Conservation (phyloP, 1,139 yeast species). For the Debaryomyces sp. region DNA sequence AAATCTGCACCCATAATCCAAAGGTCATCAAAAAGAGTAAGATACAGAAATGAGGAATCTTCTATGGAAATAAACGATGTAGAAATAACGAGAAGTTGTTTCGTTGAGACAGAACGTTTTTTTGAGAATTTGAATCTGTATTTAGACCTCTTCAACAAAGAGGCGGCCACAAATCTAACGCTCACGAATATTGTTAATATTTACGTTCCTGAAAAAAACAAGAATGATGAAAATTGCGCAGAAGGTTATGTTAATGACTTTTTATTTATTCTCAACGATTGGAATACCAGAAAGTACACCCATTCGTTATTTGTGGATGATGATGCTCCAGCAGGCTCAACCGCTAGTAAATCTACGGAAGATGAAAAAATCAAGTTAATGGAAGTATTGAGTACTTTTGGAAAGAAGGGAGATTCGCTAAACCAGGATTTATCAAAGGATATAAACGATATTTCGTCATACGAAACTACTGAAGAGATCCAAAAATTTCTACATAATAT, state of each 20-base stretch:
- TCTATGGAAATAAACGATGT: slow-evolving; percentile 21
- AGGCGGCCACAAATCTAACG: neutral
- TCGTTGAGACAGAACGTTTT: slow-evolving; percentile 28
- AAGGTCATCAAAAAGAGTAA: slow-evolving; percentile 44
- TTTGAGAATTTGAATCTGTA: slow-evolving; percentile 22
- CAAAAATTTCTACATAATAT: slow-evolving; percentile 30
- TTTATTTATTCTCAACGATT: slow-evolving; percentile 24
- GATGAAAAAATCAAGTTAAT: slow-evolving; percentile 38
- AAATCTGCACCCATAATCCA: slow-evolving; percentile 18
- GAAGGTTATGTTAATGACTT: slow-evolving; percentile 28
- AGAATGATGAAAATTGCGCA: neutral
- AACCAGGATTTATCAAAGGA: slow-evolving; percentile 15
- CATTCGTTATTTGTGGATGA: slow-evolving; percentile 18
- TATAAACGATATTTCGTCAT: slow-evolving; percentile 13
- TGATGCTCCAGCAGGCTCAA: slow-evolving; percentile 7
- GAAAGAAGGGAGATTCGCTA: slow-evolving; percentile 18
- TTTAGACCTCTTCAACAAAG: slow-evolving; percentile 12
- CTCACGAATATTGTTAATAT: slow-evolving; percentile 22
- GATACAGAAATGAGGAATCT: slow-evolving; percentile 21
- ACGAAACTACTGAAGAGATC: slow-evolving; percentile 23
- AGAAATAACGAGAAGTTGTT: slow-evolving; percentile 24
- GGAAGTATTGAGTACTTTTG: slow-evolving; percentile 43
- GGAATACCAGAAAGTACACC: slow-evolving; percentile 22
- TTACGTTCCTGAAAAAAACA: slow-evolving; percentile 18
- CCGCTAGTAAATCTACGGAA: slow-evolving; percentile 22